Percentiles rank a stretch among this genome's conserved stretches.
Evolutionary conservation across 2,329 filamentous ascomycete species (phyloP).

Genomic region (Fusarium abutilonis): DNA sequence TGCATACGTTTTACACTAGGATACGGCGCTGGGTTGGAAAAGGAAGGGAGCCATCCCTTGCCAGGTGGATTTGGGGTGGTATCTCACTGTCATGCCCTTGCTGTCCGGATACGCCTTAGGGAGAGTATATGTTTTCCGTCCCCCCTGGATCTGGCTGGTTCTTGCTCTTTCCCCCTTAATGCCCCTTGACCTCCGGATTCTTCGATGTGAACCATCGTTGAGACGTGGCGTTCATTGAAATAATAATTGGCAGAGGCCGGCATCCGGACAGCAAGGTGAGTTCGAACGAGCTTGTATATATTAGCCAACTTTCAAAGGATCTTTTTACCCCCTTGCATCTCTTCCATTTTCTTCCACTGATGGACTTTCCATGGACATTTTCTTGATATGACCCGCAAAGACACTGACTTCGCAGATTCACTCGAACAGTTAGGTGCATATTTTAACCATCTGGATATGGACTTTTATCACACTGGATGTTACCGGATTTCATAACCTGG

Average conservation of each 20-base stretch:
- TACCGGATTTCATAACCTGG: conserved; percentile 12
- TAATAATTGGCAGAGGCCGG: conserved; percentile 49
- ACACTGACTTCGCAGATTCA: conserved; percentile 43
- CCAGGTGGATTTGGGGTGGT: conserved; percentile 42
- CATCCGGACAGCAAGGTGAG: conserved; percentile 65
- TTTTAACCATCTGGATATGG: conserved; percentile 18
- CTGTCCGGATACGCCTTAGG: conserved; percentile 49
- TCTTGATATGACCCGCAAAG: conserved; percentile 39
- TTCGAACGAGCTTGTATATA: conserved; percentile 62
- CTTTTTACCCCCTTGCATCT: conserved; percentile 33
- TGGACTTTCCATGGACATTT: conserved; percentile 39
- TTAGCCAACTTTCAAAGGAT: conserved; percentile 57
- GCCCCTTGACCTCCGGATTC: conserved; percentile 40
- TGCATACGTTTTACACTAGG: conserved; percentile 48
- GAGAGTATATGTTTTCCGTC: conserved; percentile 47
- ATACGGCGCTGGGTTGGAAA: conserved; percentile 48
- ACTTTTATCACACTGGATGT: conserved; percentile 12
- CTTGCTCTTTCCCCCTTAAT: conserved; percentile 40
- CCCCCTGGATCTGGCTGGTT: conserved; percentile 46
- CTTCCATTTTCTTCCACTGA: conserved; percentile 25
- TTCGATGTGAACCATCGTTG: conserved; percentile 41
- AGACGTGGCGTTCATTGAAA: conserved; percentile 40
- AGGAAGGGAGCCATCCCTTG: conserved; percentile 40
- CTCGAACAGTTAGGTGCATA: conserved; percentile 41
- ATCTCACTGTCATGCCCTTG: conserved; percentile 44